Evolutionary conservation across 164 flowering plant species (phyloP), one percentile per base, ranked within the genome.

Genomic region (Chimonanthus salicifolius): DNA sequence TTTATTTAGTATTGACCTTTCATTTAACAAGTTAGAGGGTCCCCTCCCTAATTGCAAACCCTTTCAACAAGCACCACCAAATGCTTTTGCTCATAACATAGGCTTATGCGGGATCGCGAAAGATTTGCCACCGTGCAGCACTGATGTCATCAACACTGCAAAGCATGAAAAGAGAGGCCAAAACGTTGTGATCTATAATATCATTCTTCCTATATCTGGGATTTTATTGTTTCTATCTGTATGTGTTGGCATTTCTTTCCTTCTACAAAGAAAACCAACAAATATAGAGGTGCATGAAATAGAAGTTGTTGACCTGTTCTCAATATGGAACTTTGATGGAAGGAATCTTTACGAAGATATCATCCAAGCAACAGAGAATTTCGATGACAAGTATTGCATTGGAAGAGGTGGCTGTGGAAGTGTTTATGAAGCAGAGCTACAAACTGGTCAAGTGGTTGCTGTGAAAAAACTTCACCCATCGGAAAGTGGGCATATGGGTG

Each of bases 371-470:
- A 88, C 89, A 0, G 82, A 87, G 9, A 75, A 85, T 75, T 90
- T 88, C 72, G 47, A 68, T 48, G 85, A 84, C 9, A 79, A 67
- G 64, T 85, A 82, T 79, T 85, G 85, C 75, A 83, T 88, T 43
- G 94, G 94, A 4, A 84, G 54, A 77, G 92, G 92, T 66, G 89
- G 89, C 6, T 86, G 75, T 72, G 92, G 94, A 49, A 82, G 71
- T 13, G 89, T 86, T 43, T 88, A 87, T 74, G 83, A 73, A 76
- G 89, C 88, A 2, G 79, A 43, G n/a, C 9, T 90, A 64, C 66
- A 77, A 15, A 75, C 75, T 1, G 90, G 87, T 47, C 89, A 83
- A 49, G 64, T 76, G 2, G 81, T 88, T 8, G 92, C 94, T 20
- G 88, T 87, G 16, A 90, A 88, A 62, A 79, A 74, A 21, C 84